phyloP scores from a whole-genome alignment of 2,329 filamentous ascomycete genomes.

The Colletotrichum truncatum region DNA sequence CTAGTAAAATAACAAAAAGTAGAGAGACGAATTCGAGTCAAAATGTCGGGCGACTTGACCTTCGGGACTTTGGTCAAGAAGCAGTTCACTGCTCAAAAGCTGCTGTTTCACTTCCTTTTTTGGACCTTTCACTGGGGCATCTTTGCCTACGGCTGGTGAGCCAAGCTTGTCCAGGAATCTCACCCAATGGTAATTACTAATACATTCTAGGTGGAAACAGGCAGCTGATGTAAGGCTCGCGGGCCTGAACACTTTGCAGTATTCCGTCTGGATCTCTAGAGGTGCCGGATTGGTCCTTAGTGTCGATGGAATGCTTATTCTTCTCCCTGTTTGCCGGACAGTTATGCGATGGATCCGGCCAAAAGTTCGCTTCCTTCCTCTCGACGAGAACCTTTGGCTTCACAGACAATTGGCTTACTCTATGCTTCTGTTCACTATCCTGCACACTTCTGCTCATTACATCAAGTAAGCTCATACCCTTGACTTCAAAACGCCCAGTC shows the following conservation, averaged over 20 bases:
- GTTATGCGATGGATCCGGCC: slow-evolving; percentile 85
- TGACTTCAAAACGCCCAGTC: not conserved
- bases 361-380: slow-evolving; percentile 85
- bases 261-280: slow-evolving; percentile 95
- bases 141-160: slow-evolving; percentile 89
- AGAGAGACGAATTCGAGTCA: slow-evolving; percentile 43
- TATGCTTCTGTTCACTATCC: slow-evolving; percentile 81
- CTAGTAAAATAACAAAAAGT: slow-evolving; percentile 17
- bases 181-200: slow-evolving; percentile 33
- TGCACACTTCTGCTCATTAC: slow-evolving; percentile 86
- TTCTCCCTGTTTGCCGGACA: slow-evolving; percentile 95
- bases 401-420: slow-evolving; percentile 94
- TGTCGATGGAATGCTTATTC: slow-evolving; percentile 85
- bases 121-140: slow-evolving; percentile 80
- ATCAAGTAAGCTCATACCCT: slow-evolving; percentile 75
- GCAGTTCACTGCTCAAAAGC: slow-evolving; percentile 75
- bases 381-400: slow-evolving; percentile 98
- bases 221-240: slow-evolving; percentile 72
- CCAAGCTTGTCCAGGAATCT: not conserved
- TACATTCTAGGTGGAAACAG: slow-evolving; percentile 78
- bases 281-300: slow-evolving; percentile 88
- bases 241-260: slow-evolving; percentile 81
- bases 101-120: slow-evolving; percentile 84
- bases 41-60: slow-evolving; percentile 46
- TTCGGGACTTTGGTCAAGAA: slow-evolving; percentile 58